Percentiles rank a stretch among this genome's conserved stretches.
These are phyloP conservation scores for Amanita muscaria DNA, from an alignment of 768 basidiomycete genomes.

Conservation along the genomic window DNA sequence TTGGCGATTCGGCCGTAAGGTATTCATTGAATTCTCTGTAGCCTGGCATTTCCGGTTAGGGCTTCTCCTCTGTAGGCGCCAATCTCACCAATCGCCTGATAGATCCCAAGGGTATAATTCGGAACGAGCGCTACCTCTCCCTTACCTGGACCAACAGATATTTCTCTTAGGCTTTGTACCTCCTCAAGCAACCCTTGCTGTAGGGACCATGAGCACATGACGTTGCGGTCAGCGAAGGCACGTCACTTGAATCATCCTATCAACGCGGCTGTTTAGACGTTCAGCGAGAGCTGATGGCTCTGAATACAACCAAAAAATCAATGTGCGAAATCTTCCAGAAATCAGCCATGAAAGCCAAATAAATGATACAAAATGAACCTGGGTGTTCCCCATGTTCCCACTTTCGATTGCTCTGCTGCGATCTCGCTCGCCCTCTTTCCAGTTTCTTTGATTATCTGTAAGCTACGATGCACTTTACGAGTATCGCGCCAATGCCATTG, in stretches of 20 bases:
- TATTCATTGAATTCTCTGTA: slow-evolving; percentile 85
- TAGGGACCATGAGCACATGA: slow-evolving; percentile 4
- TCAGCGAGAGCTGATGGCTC: slow-evolving; percentile 50
- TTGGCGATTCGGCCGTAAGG: slow-evolving; percentile 35
- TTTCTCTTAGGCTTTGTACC: slow-evolving; percentile 45
- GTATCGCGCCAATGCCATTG: slow-evolving; percentile 98
- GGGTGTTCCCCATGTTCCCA: slow-evolving; percentile 27
- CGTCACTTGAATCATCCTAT: slow-evolving; percentile 78
- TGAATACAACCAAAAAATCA: slow-evolving; percentile 90
- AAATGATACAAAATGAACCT: slow-evolving; percentile 32
- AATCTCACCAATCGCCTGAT: slow-evolving; percentile 80
- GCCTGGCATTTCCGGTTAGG: slow-evolving; percentile 37
- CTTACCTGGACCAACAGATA: slow-evolving; percentile 13
- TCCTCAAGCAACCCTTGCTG: slow-evolving; percentile 79
- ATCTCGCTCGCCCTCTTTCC: slow-evolving; percentile 61
- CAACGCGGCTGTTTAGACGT: slow-evolving; percentile 73
- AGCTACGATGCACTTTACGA: slow-evolving; percentile 75
- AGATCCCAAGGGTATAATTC: slow-evolving; percentile 82
- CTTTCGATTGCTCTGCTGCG: slow-evolving; percentile 50
- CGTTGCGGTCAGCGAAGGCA: slow-evolving; percentile 9
- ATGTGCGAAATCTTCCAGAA: slow-evolving; percentile 64
- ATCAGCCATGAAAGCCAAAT: not conserved
- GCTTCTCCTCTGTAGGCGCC: slow-evolving; percentile 1
- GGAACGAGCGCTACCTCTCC: slow-evolving; percentile 9
- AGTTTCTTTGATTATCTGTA: slow-evolving; percentile 69